These are phyloP conservation scores for Hymenoscyphus albidus DNA, from an alignment of 2,329 filamentous ascomycete genomes.

Conservation along the genomic window DNA sequence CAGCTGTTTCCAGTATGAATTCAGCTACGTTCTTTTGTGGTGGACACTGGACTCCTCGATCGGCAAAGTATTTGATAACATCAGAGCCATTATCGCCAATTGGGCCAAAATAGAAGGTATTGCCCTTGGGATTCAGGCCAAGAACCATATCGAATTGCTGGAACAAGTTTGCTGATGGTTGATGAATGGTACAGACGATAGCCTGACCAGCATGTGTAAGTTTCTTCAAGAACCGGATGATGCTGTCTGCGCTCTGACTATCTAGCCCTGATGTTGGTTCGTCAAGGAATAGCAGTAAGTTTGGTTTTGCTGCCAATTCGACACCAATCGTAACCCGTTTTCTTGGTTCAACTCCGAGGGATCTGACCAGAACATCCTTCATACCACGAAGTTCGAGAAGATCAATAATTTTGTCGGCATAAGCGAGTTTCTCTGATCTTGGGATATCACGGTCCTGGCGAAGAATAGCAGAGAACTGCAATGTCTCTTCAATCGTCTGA, in stretches of 20 bases:
- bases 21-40: constrained; percentile 64
- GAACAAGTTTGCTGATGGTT: constrained; percentile 65
- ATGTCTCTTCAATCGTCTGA: constrained; percentile 62
- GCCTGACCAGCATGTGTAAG: constrained; percentile 63
- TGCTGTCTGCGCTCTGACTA: constrained; percentile 64
- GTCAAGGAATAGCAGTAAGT: constrained; percentile 65
- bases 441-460: constrained; percentile 55
- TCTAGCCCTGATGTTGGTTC: constrained; percentile 70
- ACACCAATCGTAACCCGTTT: constrained; percentile 72
- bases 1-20: constrained; percentile 63
- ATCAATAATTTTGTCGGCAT: constrained; percentile 63
- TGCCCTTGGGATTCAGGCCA: constrained; percentile 62
- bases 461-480: constrained; percentile 65
- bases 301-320: constrained; percentile 67
- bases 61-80: constrained; percentile 64
- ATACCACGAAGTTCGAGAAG: constrained; percentile 62
- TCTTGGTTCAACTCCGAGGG: constrained; percentile 41
- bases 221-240: constrained; percentile 66
- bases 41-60: constrained; percentile 62
- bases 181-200: constrained; percentile 71
- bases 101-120: constrained; percentile 69
- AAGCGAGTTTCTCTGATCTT: constrained; percentile 58
- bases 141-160: constrained; percentile 73
- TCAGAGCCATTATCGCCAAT: constrained; percentile 63
- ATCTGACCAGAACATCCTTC: constrained; percentile 60